phyloP scores from a whole-genome alignment of 169 alveolate genomes.

The Fabrea salina region DNA sequence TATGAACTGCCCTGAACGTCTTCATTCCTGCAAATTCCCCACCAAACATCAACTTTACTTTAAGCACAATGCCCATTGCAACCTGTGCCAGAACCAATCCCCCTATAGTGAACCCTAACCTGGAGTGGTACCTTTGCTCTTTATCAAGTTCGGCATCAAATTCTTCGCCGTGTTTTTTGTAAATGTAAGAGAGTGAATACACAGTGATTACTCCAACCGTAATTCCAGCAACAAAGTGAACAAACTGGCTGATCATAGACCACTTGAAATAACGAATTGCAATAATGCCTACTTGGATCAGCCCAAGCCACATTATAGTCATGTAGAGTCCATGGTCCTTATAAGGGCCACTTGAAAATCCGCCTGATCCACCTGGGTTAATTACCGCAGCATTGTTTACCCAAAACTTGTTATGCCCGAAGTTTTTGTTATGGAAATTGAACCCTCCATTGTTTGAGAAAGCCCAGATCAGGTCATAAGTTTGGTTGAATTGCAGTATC shows the following conservation, averaged over 20 bases:
- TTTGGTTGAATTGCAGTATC: no score
- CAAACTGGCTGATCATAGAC: neutral
- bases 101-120: neutral
- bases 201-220: neutral
- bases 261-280: neutral
- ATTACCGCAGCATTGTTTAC: no score
- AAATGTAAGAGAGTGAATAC: neutral
- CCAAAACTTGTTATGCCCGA: no score
- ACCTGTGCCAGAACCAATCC: neutral
- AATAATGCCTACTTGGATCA: neutral
- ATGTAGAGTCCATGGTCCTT: conserved; percentile 17
- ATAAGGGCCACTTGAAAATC: no score
- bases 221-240: neutral
- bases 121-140: neutral
- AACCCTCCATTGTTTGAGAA: no score
- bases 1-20: neutral
- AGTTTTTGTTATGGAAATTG: no score
- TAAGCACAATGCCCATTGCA: neutral
- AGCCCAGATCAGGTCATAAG: no score
- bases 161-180: neutral
- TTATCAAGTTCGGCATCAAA: neutral
- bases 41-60: neutral
- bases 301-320: conserved; percentile 17
- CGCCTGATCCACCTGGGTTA: no score
- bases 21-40: neutral